Evolutionary conservation across 208 protist species (phyloP).

Genomic region (Leishmania arabica): DNA sequence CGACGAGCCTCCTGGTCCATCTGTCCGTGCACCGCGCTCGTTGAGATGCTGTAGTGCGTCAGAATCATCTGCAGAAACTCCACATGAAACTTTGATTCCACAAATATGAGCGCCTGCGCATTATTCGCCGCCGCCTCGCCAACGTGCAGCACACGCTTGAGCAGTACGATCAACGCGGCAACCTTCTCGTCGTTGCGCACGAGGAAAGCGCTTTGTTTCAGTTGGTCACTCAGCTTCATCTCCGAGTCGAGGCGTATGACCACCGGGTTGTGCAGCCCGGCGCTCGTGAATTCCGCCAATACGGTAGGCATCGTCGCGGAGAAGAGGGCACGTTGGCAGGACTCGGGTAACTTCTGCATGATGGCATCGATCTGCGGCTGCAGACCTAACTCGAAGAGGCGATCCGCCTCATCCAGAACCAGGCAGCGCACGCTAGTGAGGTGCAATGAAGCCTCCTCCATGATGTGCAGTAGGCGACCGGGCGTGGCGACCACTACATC

Average conservation of each 20-base stretch:
- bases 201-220: conserved; percentile 94
- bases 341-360: conserved; percentile 92
- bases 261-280: conserved; percentile 95
- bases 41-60: conserved; percentile 61
- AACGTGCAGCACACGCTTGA: conserved; percentile 86
- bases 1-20: conserved; percentile 98
- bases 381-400: conserved; percentile 98
- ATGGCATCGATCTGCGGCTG: conserved; percentile 97
- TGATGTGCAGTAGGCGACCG: conserved; percentile 97
- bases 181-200: conserved; percentile 96
- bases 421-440: conserved; percentile 93
- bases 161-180: conserved; percentile 93
- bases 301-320: conserved; percentile 98
- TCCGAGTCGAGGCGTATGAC: conserved; percentile 98
- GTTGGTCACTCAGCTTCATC: conserved; percentile 95
- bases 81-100: conserved; percentile 97
- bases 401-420: conserved; percentile 99
- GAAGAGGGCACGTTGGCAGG: conserved; percentile 97
- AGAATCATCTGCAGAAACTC: conserved; percentile 97
- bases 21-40: conserved; percentile 94
- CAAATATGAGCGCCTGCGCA: conserved; percentile 97
- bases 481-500: conserved; percentile 99
- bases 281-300: conserved; percentile 98
- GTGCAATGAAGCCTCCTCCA: conserved; percentile 95
- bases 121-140: conserved; percentile 40